phyloP scores from a whole-genome alignment of 371 early-diverging fungal species.

The Mucor racemosus region DNA sequence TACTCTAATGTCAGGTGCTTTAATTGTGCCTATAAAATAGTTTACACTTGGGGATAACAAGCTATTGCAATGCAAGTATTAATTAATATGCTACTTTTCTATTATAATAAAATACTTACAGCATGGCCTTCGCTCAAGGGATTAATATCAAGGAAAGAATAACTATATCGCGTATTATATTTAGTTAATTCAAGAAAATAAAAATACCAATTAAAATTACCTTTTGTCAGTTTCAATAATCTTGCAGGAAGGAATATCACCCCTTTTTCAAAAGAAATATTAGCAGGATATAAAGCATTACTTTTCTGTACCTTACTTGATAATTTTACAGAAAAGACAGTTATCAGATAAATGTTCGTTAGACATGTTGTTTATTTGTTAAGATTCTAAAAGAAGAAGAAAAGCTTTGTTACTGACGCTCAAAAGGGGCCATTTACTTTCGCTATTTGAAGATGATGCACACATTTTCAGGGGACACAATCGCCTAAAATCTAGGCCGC shows the following conservation, averaged over 20 bases:
- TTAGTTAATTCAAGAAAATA: not conserved
- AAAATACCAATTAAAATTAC: constrained; percentile 27
- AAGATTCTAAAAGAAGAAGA: constrained; percentile 1
- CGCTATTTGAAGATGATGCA: not conserved
- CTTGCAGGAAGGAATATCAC: constrained; percentile 85
- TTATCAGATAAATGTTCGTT: constrained; percentile 42
- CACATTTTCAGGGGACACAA: not conserved
- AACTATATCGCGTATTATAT: constrained; percentile 36
- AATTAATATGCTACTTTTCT: not conserved
- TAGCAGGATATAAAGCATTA: not conserved
- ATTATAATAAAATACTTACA: constrained; percentile 48
- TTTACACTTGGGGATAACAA: constrained; percentile 87
- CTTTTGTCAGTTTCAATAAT: constrained; percentile 83
- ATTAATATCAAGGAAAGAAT: constrained; percentile 76
- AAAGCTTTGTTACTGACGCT: not conserved
- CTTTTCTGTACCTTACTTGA: constrained; percentile 44
- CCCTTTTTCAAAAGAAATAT: constrained; percentile 38
- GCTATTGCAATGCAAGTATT: constrained; percentile 43
- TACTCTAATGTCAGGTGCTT: constrained; percentile 2
- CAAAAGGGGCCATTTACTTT: constrained; percentile 4
- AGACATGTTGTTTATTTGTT: constrained; percentile 10
- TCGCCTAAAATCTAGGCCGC: constrained; percentile 14
- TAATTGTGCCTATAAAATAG: not conserved
- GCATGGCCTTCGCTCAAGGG: constrained; percentile 84
- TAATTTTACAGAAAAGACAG: constrained; percentile 94